Conservation (phyloP, 495 filamentous ascomycete genomes). For the Neurospora sp. region DNA sequence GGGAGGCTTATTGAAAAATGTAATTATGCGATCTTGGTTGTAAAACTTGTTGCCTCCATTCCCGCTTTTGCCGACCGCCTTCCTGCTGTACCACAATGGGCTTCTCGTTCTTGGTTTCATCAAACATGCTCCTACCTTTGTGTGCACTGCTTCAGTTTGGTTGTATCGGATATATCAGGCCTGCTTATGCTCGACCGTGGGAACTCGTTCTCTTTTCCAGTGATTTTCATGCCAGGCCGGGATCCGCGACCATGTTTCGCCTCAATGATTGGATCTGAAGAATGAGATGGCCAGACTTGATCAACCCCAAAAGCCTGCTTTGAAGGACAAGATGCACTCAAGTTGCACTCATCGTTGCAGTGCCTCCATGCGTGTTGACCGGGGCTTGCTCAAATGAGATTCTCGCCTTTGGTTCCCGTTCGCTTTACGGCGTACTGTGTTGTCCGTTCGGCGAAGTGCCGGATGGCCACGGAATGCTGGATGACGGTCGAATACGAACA, state of each 20-base stretch:
- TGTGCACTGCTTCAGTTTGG: background rate
- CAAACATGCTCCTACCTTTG: background rate
- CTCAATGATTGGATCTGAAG: background rate
- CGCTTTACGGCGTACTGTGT: background rate
- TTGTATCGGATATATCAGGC: background rate
- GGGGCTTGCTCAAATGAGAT: background rate
- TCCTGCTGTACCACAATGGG: background rate
- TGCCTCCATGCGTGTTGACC: background rate
- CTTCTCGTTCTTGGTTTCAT: background rate
- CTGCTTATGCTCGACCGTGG: background rate
- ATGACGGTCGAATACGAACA: slow-evolving; percentile 13
- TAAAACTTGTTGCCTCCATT: background rate
- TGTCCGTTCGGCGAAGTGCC: background rate
- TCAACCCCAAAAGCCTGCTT: background rate
- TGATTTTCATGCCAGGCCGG: background rate
- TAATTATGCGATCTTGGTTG: background rate
- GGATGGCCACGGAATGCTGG: background rate
- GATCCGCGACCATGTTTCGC: background rate
- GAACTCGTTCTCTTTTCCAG: background rate
- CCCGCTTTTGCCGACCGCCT: background rate
- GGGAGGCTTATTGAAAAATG: background rate
- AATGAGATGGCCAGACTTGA: background rate
- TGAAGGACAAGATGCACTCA: background rate
- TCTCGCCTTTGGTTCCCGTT: background rate
- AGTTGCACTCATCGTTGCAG: background rate